A percentile compares a stretch with the other conserved stretches of the same genome.
Evolutionary conservation across 805 yeast species (phyloP).

Genomic region (Lachancea mirantina): DNA sequence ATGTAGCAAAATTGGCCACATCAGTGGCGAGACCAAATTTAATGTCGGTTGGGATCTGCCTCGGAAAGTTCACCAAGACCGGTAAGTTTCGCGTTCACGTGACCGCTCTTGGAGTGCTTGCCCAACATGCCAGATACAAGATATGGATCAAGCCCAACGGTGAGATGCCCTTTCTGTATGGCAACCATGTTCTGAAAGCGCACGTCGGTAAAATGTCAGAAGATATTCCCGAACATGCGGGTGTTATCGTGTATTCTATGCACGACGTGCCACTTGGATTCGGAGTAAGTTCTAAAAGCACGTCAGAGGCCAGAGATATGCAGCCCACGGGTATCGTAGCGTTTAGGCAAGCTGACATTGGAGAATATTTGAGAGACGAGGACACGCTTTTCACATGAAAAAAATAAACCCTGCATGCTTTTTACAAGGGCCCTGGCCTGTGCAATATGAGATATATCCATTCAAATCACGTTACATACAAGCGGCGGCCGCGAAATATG

Average conservation of each 20-base stretch:
- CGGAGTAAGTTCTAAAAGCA: slow-evolving; percentile 89
- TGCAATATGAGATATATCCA: too few species aligned
- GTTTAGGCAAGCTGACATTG: slow-evolving; percentile 94
- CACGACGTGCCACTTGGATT: slow-evolving; percentile 88
- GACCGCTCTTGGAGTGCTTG: slow-evolving; percentile 76
- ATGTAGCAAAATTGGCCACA: slow-evolving; percentile 80
- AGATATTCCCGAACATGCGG: slow-evolving; percentile 97
- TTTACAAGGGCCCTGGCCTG: too few species aligned
- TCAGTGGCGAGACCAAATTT: slow-evolving; percentile 81
- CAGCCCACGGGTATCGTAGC: slow-evolving; percentile 95
- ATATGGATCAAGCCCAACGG: slow-evolving; percentile 96
- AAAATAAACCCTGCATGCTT: too few species aligned
- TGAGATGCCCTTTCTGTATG: slow-evolving; percentile 96
- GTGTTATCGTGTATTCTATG: slow-evolving; percentile 89
- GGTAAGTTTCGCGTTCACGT: slow-evolving; percentile 94
- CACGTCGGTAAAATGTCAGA: slow-evolving; percentile 96
- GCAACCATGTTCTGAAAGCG: slow-evolving; percentile 93
- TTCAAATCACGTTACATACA: too few species aligned
- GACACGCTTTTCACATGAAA: slow-evolving; percentile 80
- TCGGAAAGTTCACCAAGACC: slow-evolving; percentile 95
- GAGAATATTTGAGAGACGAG: slow-evolving; percentile 96
- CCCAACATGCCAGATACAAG: slow-evolving; percentile 86
- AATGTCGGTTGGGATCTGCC: slow-evolving; percentile 88
- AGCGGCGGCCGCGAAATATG: slow-evolving; percentile 10
- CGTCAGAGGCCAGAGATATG: slow-evolving; percentile 76